phyloP scores from a whole-genome alignment of 495 filamentous ascomycete species.

The Aspergillus baeticus region DNA sequence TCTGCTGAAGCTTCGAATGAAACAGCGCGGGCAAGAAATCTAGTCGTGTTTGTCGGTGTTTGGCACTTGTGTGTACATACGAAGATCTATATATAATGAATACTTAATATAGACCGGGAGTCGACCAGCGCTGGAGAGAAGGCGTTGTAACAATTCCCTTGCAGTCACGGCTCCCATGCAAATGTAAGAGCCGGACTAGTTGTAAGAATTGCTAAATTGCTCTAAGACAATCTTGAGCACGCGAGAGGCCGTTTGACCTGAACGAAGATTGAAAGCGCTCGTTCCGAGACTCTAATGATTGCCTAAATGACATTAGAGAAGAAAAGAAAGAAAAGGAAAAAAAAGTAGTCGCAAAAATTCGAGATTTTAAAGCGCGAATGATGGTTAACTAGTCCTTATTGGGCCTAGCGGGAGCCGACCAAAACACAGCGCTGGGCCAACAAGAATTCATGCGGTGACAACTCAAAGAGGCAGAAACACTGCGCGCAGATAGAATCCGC shows the following conservation, averaged over 20 bases:
- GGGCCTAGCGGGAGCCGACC: constrained; percentile 35
- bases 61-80: constrained; percentile 10
- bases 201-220: constrained; percentile 63
- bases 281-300: constrained; percentile 99
- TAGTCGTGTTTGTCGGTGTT: background rate
- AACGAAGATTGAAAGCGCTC: constrained; percentile 90
- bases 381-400: constrained; percentile 31
- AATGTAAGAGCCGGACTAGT: constrained; percentile 60
- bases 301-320: constrained; percentile 79
- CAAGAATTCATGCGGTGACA: constrained; percentile 18
- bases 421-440: constrained; percentile 26
- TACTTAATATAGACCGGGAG: background rate
- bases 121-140: background rate
- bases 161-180: constrained; percentile 53
- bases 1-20: constrained; percentile 81
- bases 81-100: background rate
- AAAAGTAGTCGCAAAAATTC: constrained; percentile 25
- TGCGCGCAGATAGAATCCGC: constrained; percentile 9
- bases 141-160: constrained; percentile 49
- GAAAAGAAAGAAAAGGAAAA: constrained; percentile 48
- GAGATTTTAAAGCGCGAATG: constrained; percentile 20
- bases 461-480: constrained; percentile 15
- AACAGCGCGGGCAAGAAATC: constrained; percentile 61
- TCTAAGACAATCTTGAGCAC: constrained; percentile 99
- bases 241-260: constrained; percentile 85